Conservation (phyloP, 2,329 filamentous ascomycete species). For the Fusarium sp. region DNA sequence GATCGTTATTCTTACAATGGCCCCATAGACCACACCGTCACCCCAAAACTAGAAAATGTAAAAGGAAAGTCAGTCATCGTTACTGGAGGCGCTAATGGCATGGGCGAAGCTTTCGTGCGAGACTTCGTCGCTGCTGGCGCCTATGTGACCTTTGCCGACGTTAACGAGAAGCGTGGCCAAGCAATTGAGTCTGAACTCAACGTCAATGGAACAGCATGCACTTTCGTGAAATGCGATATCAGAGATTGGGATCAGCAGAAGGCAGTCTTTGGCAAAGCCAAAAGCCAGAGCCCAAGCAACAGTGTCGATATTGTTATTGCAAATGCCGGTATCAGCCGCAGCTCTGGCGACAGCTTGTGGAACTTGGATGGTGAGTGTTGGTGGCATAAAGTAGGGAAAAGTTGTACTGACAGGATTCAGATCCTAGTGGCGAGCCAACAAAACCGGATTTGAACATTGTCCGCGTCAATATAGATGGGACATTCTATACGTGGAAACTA, state of each 20-base stretch:
- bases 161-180: slow-evolving; percentile 51
- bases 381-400: too few relatives aligned
- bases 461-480: too few relatives aligned
- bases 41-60: slow-evolving; percentile 34
- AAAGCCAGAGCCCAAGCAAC: slow-evolving; percentile 7
- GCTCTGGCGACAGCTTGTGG: too few relatives aligned
- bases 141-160: slow-evolving; percentile 57
- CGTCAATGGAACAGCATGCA: slow-evolving; percentile 33
- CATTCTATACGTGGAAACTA: too few relatives aligned
- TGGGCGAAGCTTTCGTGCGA: slow-evolving; percentile 54
- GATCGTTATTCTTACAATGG: slow-evolving; percentile 39
- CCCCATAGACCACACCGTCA: slow-evolving; percentile 35
- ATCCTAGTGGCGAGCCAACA: too few relatives aligned
- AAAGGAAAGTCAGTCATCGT: slow-evolving; percentile 61
- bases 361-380: too few relatives aligned
- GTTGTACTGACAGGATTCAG: too few relatives aligned
- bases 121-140: slow-evolving; percentile 54
- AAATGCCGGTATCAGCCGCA: too few relatives aligned
- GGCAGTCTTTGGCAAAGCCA: slow-evolving; percentile 56
- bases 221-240: slow-evolving; percentile 59
- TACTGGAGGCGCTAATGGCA: slow-evolving; percentile 61
- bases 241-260: slow-evolving; percentile 59
- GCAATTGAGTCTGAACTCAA: slow-evolving; percentile 52
- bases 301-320: too few relatives aligned
- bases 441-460: too few relatives aligned